Evolutionary conservation across 257 asterid species (phyloP).

Genomic region (Buddleja alternifolia): DNA sequence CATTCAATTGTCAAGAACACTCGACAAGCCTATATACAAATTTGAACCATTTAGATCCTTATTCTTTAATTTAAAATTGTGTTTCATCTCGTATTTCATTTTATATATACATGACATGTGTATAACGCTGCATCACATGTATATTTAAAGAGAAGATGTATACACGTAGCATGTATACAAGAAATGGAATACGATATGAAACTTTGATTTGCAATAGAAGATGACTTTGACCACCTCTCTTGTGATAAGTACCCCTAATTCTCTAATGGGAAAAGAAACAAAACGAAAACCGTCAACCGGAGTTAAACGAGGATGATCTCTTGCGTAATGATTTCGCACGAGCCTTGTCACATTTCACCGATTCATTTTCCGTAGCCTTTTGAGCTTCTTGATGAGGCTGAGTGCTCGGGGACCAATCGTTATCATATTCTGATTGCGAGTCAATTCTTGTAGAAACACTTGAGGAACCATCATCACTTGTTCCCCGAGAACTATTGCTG

Average conservation of each 20-base stretch:
- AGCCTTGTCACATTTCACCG: constrained; percentile 60
- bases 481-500: constrained; percentile 33
- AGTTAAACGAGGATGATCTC: constrained; percentile 49
- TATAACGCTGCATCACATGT: too few species aligned
- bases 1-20: too few species aligned
- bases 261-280: neutral
- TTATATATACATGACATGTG: too few species aligned
- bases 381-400: constrained; percentile 29
- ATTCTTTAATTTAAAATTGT: too few species aligned
- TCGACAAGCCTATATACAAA: too few species aligned
- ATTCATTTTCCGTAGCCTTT: constrained; percentile 38
- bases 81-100: too few species aligned
- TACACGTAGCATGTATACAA: too few species aligned
- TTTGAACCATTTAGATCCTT: too few species aligned
- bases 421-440: constrained; percentile 34
- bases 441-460: constrained; percentile 35
- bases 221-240: too few species aligned
- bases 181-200: too few species aligned
- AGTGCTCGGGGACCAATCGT: constrained; percentile 18
- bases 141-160: too few species aligned
- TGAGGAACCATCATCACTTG: constrained; percentile 40
- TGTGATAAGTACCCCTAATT: neutral
- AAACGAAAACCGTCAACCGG: constrained; percentile 28
- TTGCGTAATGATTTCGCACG: constrained; percentile 35
- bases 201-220: too few species aligned